These are phyloP conservation scores for Melampsora occidentalis DNA, from an alignment of 1,284 basidiomycete species.

Conservation along the genomic window DNA sequence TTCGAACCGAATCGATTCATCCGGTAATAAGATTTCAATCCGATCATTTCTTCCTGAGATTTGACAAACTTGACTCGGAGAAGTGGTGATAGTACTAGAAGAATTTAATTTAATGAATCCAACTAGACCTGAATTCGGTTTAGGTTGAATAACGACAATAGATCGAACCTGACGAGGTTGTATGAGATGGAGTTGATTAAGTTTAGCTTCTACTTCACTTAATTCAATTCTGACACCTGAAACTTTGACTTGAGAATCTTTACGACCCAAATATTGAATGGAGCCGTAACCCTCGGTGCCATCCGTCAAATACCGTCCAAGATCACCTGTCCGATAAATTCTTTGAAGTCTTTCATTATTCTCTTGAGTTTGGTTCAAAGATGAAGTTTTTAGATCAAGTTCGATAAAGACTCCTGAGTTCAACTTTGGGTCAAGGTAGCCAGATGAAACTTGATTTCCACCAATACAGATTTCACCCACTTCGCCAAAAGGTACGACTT, in stretches of 20 bases:
- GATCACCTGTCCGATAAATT: constrained; percentile 48
- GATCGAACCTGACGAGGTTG: constrained; percentile 42
- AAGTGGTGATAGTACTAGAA: constrained; percentile 43
- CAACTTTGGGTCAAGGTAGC: constrained; percentile 46
- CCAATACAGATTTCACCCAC: constrained; percentile 49
- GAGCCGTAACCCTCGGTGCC: constrained; percentile 46
- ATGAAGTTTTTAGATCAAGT: constrained; percentile 10
- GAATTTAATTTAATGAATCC: constrained; percentile 29
- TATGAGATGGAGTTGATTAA: constrained; percentile 38
- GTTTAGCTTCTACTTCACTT: constrained; percentile 48
- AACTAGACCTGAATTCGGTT: constrained; percentile 47
- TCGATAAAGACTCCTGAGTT: constrained; percentile 46
- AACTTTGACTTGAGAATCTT: constrained; percentile 49
- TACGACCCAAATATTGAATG: constrained; percentile 48
- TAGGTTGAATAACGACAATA: constrained; percentile 46
- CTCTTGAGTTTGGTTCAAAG: background rate
- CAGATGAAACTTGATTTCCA: constrained; percentile 47
- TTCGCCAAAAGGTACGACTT: constrained; percentile 46
- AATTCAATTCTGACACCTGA: constrained; percentile 49
- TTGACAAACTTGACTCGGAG: constrained; percentile 15
- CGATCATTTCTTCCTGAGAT: background rate
- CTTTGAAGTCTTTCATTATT: constrained; percentile 24
- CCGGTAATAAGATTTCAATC: background rate
- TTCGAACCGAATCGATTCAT: constrained; percentile 27
- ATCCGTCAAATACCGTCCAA: constrained; percentile 46